Base-by-base conservation (phyloP, 768 basidiomycete species). In the Pisolithus sp. region DNA sequence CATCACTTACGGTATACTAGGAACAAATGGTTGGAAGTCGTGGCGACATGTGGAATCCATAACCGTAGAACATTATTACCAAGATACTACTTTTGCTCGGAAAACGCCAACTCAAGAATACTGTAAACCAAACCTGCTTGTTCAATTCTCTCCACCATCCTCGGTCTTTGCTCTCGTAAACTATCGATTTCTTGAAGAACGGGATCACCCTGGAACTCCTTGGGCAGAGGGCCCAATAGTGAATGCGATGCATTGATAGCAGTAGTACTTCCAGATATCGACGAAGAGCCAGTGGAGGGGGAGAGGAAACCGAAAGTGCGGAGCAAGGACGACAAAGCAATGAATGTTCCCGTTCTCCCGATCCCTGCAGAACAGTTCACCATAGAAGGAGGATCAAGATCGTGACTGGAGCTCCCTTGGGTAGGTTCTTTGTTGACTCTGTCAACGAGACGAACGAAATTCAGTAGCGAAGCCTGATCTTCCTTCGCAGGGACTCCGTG, bases 291-390 rank as follows among this genome's bases (percentile, higher is more conserved):
- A 51, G 61, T 51, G 10, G 51, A 48, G 45, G 57, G 4, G 26
- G 71, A 60, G 21, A 79, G 71, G 50, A 83, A 71, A 28, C 72
- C 75, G 54, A 80, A 67, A 30, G 73, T 65, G 26, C 89, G 86
- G n/a, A 93, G 73, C 36, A 93, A 71, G 12, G 90, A 93, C 8
- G 81, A 81, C 38, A 92, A 62, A 0, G 87, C 82, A 62, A 94
- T 87, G 68, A 91, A 92, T 6, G 90, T 79, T 17, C 92, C 92
- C 4, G 92, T 92, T 34, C 92, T 78, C 3, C 92, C 92, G 52
- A 93, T 76, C 4, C 92, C 92, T 1, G 93, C 92, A 24, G 89
- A 92, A 62, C 92, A 94, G 55, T 87, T 81, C 28, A 89, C 77
- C 59, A 93, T 78, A 55, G 88, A 77, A 0, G 89, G 89, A n/a